These are phyloP conservation scores for Blumeria graminis DNA, from an alignment of 2,329 filamentous ascomycete species.

Conservation along the genomic window DNA sequence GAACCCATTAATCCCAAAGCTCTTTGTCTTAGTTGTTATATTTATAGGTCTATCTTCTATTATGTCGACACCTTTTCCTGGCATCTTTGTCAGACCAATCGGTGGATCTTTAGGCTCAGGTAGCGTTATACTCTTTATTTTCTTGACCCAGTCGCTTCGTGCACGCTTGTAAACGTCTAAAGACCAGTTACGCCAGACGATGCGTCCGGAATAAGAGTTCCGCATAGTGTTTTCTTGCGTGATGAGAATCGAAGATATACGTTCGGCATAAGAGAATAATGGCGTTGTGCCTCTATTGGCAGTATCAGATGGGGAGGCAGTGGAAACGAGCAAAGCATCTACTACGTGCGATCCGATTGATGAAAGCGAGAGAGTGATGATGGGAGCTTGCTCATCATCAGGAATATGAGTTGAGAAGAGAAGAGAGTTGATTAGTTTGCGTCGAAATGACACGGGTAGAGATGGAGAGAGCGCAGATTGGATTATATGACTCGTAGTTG, in stretches of 20 bases:
- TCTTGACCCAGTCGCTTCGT: slow-evolving; percentile 36
- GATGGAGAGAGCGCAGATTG: slow-evolving; percentile 35
- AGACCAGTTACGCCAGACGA: slow-evolving; percentile 50
- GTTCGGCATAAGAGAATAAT: slow-evolving; percentile 41
- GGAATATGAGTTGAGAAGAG: slow-evolving; percentile 15
- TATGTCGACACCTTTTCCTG: neutral
- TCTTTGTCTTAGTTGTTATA: slow-evolving; percentile 4
- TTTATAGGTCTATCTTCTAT: slow-evolving; percentile 1
- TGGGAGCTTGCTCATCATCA: slow-evolving; percentile 2
- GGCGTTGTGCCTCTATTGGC: slow-evolving; percentile 3
- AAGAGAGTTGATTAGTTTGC: slow-evolving; percentile 36
- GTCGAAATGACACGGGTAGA: slow-evolving; percentile 33
- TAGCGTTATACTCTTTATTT: slow-evolving; percentile 21
- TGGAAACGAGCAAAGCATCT: slow-evolving; percentile 32
- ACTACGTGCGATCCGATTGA: slow-evolving; percentile 41
- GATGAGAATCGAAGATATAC: slow-evolving; percentile 37
- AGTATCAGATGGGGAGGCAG: slow-evolving; percentile 3
- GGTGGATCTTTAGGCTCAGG: neutral
- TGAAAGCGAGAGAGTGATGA: slow-evolving; percentile 23
- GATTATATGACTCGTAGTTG: slow-evolving; percentile 33
- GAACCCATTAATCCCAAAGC: slow-evolving; percentile 1
- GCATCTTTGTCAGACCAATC: neutral
- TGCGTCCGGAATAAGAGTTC: slow-evolving; percentile 39
- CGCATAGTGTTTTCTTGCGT: slow-evolving; percentile 33
- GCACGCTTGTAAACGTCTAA: slow-evolving; percentile 46